A percentile compares a stretch with the other conserved stretches of the same genome.
These are phyloP conservation scores for Cutaneotrichosporon mucoides DNA, from an alignment of 1,284 basidiomycete genomes.

Conservation along the genomic window DNA sequence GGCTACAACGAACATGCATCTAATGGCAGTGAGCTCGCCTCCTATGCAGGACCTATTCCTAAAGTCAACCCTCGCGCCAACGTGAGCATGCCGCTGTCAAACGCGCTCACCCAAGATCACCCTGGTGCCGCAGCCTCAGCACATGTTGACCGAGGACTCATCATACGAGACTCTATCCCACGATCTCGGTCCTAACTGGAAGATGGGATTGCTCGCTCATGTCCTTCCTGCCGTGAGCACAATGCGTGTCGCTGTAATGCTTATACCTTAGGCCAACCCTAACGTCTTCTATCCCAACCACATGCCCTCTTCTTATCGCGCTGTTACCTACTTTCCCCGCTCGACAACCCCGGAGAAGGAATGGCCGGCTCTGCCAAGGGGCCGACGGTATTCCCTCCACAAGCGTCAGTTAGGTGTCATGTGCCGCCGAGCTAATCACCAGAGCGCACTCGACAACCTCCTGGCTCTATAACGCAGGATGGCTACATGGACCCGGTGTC, in stretches of 20 bases:
- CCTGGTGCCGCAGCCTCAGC: slow-evolving; percentile 1
- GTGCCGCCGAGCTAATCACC: no score
- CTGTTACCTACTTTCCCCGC: slow-evolving; percentile 25
- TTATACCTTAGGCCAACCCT: slow-evolving; percentile 1
- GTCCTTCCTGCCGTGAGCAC: slow-evolving; percentile 7
- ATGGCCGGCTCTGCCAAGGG: slow-evolving; percentile 24
- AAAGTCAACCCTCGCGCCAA: neutral
- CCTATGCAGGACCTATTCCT: neutral
- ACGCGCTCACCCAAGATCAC: slow-evolving; percentile 3
- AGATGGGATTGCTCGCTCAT: slow-evolving; percentile 8
- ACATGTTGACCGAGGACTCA: neutral
- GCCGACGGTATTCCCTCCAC: slow-evolving; percentile 15
- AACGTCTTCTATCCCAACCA: neutral
- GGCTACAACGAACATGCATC: neutral
- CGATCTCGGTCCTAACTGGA: neutral
- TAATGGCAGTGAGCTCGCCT: neutral
- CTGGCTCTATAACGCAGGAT: neutral
- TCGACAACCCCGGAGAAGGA: slow-evolving; percentile 9
- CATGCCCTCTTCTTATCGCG: neutral
- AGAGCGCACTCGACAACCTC: slow-evolving; percentile 3
- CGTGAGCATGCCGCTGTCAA: neutral
- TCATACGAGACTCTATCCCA: neutral
- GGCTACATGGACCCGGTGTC: neutral
- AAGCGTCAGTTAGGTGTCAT: slow-evolving; percentile 10
- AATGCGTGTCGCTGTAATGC: no score